phyloP scores from a whole-genome alignment of 495 filamentous ascomycete species.

The Xylaria telfairii region DNA sequence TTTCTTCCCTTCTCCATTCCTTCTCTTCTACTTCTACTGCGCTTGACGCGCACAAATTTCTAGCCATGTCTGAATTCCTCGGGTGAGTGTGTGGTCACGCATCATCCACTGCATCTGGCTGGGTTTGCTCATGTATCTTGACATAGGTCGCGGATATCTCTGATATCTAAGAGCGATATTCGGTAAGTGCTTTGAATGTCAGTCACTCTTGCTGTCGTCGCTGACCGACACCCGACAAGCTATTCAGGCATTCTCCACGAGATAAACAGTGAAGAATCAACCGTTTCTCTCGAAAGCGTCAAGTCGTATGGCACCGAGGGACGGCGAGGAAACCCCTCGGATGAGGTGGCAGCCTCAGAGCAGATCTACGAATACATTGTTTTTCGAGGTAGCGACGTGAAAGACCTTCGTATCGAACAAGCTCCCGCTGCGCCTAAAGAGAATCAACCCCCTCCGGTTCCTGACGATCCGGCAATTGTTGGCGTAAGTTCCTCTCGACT shows the following conservation, averaged over 20 bases:
- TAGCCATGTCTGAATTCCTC: conserved; percentile 58
- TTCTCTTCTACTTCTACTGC: conserved; percentile 26
- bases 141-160: conserved; percentile 74
- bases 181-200: conserved; percentile 62
- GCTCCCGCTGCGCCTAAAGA: conserved; percentile 68
- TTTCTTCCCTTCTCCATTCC: conserved; percentile 18
- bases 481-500: conserved; percentile 72
- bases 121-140: conserved; percentile 33
- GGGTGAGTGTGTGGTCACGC: conserved; percentile 45
- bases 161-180: conserved; percentile 98
- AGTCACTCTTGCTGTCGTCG: conserved; percentile 33
- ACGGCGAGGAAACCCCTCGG: conserved; percentile 73
- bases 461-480: conserved; percentile 95
- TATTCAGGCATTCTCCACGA: conserved; percentile 96
- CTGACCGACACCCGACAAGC: conserved; percentile 52
- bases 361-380: conserved; percentile 98
- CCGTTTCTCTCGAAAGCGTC: conserved; percentile 95
- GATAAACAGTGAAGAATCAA: conserved; percentile 96
- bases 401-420: conserved; percentile 92
- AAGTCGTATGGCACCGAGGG: conserved; percentile 92
- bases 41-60: conserved; percentile 34
- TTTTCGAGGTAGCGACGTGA: conserved; percentile 97
- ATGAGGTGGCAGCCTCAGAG: conserved; percentile 81
- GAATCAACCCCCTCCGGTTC: conserved; percentile 75
- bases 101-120: not conserved